Conservation (phyloP, 306 rosid genomes). For the Prunus armeniaca region DNA sequence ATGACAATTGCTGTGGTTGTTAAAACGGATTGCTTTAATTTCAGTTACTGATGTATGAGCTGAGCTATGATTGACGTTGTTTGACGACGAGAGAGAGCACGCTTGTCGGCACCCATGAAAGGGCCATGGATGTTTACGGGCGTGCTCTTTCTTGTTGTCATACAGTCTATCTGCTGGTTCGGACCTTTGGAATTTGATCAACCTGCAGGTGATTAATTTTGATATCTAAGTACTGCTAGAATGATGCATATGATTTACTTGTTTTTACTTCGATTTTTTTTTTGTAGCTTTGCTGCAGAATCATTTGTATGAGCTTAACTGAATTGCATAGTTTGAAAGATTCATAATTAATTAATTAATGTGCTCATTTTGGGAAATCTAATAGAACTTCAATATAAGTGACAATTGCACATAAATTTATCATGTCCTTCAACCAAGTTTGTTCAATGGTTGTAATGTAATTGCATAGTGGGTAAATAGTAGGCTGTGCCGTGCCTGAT, state of each 20-base stretch:
- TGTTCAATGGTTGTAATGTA: not conserved
- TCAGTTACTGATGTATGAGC: not conserved
- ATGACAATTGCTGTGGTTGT: not conserved
- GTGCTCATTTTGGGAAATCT: not conserved
- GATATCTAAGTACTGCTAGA: not conserved
- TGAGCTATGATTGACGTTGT: not conserved
- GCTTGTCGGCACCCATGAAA: slow-evolving; percentile 24
- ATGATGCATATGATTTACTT: not conserved
- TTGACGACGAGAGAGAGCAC: slow-evolving; percentile 40
- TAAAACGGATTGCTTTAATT: not conserved
- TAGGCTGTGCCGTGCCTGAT: too few species aligned
- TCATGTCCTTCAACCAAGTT: not conserved
- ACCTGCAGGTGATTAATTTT: not conserved
- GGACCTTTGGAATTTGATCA: not conserved
- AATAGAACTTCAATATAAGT: not conserved
- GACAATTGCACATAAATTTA: not conserved
- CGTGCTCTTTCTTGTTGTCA: slow-evolving; percentile 36
- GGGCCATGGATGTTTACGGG: slow-evolving; percentile 20
- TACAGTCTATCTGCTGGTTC: not conserved
- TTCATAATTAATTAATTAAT: too few species aligned
- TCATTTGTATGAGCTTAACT: not conserved
- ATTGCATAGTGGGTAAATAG: not conserved
- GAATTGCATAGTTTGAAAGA: too few species aligned
- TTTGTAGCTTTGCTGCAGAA: not conserved
- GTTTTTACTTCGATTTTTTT: not conserved